These are phyloP conservation scores for Paraleonurus japonicus DNA, from an alignment of 257 asterid genomes.

Conservation along the genomic window DNA sequence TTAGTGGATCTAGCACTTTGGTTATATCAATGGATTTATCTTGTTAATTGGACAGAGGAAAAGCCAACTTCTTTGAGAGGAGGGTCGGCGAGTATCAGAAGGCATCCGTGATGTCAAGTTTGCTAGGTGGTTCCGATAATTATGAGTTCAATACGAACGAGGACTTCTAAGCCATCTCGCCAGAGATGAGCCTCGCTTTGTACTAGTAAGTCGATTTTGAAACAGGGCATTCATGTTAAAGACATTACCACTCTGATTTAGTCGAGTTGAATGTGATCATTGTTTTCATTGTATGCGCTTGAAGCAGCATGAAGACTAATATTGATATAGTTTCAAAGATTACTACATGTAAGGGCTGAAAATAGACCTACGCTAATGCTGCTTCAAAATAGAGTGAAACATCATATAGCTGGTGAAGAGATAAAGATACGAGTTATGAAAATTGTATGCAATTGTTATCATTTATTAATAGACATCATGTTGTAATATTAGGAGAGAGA, in stretches of 20 bases:
- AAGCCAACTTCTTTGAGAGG: conserved; percentile 76
- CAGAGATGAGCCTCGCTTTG: neutral
- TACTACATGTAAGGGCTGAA: no score
- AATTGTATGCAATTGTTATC: neutral
- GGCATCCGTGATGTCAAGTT: conserved; percentile 74
- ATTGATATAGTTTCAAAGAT: neutral
- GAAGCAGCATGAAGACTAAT: no score
- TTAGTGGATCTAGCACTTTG: neutral
- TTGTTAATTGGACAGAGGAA: conserved; percentile 46
- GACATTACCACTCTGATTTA: neutral
- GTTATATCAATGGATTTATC: neutral
- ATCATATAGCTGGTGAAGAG: neutral
- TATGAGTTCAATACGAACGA: conserved; percentile 63
- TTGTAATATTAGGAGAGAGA: neutral
- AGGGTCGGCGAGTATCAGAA: conserved; percentile 79
- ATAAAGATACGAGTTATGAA: neutral
- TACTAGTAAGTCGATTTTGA: conserved; percentile 24
- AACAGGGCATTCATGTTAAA: conserved; percentile 14
- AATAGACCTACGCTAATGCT: neutral
- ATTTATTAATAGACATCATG: neutral
- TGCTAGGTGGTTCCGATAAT: conserved; percentile 51
- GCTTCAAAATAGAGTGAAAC: neutral
- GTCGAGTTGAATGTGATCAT: neutral
- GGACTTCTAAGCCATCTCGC: conserved; percentile 47
- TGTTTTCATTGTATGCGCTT: neutral